Evolutionary conservation across 2,329 filamentous ascomycete species (phyloP).

Genomic region (Metarhizium sp.): DNA sequence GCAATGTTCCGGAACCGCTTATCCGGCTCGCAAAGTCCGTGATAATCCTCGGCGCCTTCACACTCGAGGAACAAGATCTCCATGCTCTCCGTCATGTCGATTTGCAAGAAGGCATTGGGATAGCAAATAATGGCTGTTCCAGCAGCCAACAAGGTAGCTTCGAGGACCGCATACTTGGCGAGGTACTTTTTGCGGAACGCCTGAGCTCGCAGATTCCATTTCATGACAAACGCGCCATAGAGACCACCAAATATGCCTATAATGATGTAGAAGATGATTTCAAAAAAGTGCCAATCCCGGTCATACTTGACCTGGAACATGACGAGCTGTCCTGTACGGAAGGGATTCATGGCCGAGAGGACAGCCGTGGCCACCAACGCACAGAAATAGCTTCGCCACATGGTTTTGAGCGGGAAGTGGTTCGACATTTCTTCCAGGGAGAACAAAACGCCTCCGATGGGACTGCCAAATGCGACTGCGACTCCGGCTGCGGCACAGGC

Average conservation of each 20-base stretch:
- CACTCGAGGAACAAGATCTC: slow-evolving; percentile 94
- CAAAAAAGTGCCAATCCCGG: slow-evolving; percentile 95
- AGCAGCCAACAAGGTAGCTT: slow-evolving; percentile 74
- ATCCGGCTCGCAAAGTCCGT: slow-evolving; percentile 74
- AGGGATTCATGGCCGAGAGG: slow-evolving; percentile 92
- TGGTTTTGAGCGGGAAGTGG: slow-evolving; percentile 91
- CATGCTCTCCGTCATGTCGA: slow-evolving; percentile 99
- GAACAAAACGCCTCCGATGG: slow-evolving; percentile 93
- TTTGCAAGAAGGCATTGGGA: slow-evolving; percentile 87
- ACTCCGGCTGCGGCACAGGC: slow-evolving; percentile 93
- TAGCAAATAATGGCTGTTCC: slow-evolving; percentile 90
- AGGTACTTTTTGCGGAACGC: slow-evolving; percentile 93
- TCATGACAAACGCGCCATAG: slow-evolving; percentile 94
- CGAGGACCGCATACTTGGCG: slow-evolving; percentile 70
- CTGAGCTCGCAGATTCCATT: slow-evolving; percentile 88
- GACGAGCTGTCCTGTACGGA: slow-evolving; percentile 91
- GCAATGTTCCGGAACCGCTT: slow-evolving; percentile 71
- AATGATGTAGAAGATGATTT: slow-evolving; percentile 83
- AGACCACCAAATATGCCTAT: slow-evolving; percentile 89
- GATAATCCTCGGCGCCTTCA: slow-evolving; percentile 78
- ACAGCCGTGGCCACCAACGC: slow-evolving; percentile 90
- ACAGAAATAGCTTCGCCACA: slow-evolving; percentile 98
- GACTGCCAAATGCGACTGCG: slow-evolving; percentile 92
- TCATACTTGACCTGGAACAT: slow-evolving; percentile 99
- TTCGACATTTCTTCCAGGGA: slow-evolving; percentile 97